Evolutionary conservation across 495 filamentous ascomycete species (phyloP).

Genomic region (Xylaria venustula): DNA sequence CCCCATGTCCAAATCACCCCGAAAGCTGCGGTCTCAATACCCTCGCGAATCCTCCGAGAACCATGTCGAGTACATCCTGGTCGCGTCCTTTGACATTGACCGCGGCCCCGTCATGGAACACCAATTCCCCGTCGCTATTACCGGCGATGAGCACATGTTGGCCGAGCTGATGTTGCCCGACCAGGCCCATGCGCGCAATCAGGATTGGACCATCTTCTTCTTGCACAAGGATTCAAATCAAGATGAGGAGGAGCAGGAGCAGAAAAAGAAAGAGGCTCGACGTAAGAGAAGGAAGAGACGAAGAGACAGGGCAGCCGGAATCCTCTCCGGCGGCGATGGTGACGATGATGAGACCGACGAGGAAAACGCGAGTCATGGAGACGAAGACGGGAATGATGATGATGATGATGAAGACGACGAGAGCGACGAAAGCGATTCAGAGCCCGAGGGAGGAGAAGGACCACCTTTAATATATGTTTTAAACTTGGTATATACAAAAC

Average conservation of each 20-base stretch:
- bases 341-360: conserved; percentile 45
- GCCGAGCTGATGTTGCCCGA: conserved; percentile 98
- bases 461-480: conserved; percentile 97
- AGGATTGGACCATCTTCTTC: conserved; percentile 99
- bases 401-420: conserved; percentile 59
- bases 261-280: conserved; percentile 51
- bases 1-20: conserved; percentile 40
- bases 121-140: conserved; percentile 91
- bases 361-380: conserved; percentile 42
- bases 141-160: conserved; percentile 95
- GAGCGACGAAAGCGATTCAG: conserved; percentile 52
- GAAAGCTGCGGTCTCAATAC: conserved; percentile 79
- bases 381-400: conserved; percentile 36
- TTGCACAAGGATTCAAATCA: conserved; percentile 88
- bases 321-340: conserved; percentile 39
- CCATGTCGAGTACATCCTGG: conserved; percentile 99
- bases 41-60: conserved; percentile 74
- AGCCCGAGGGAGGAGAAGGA: conserved; percentile 67
- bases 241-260: conserved; percentile 68
- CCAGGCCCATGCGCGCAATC: conserved; percentile 89
- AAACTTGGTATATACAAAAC: conserved; percentile 97
- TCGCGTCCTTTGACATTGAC: conserved; percentile 96
- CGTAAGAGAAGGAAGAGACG: conserved; percentile 41
- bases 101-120: conserved; percentile 97
- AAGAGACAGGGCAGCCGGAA: conserved; percentile 52